These are phyloP conservation scores for Betula pendula DNA, from an alignment of 306 rosid species.

Conservation along the genomic window DNA sequence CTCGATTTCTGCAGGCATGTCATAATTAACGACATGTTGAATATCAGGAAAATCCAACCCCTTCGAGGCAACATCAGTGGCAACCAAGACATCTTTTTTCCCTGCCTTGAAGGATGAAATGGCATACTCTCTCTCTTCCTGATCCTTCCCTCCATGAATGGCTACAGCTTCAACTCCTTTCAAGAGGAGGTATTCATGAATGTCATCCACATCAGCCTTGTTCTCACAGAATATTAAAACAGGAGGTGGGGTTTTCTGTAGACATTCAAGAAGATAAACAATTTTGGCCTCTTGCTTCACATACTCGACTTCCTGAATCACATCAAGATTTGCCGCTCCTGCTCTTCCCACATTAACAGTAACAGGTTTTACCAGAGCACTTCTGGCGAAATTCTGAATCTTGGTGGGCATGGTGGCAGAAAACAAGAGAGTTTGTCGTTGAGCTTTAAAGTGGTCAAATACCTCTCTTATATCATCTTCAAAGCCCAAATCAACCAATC, in stretches of 20 bases:
- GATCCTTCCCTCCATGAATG: constrained; percentile 95
- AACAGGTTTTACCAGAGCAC: constrained; percentile 78
- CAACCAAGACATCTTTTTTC: constrained; percentile 91
- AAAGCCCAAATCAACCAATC: constrained; percentile 90
- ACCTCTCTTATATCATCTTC: constrained; percentile 91
- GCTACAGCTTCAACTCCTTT: constrained; percentile 98
- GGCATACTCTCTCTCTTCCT: constrained; percentile 89
- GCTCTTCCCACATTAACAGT: constrained; percentile 91
- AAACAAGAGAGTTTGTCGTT: constrained; percentile 84
- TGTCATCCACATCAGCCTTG: constrained; percentile 92
- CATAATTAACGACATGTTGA: constrained; percentile 90
- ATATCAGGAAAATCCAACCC: constrained; percentile 97
- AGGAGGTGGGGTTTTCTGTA: constrained; percentile 90
- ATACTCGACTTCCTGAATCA: constrained; percentile 91
- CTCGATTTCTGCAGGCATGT: constrained; percentile 96
- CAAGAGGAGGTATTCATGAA: constrained; percentile 88
- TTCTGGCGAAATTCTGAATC: constrained; percentile 86
- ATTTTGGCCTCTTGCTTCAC: constrained; percentile 93
- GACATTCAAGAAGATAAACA: constrained; percentile 86
- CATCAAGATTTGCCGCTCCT: constrained; percentile 92
- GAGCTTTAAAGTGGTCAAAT: constrained; percentile 90
- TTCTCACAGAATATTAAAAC: constrained; percentile 87
- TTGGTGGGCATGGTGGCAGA: constrained; percentile 96
- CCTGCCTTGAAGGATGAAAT: constrained; percentile 77
- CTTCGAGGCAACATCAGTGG: constrained; percentile 94